Conservation (phyloP, 306 rosid genomes). For the Cucumis sativus region DNA sequence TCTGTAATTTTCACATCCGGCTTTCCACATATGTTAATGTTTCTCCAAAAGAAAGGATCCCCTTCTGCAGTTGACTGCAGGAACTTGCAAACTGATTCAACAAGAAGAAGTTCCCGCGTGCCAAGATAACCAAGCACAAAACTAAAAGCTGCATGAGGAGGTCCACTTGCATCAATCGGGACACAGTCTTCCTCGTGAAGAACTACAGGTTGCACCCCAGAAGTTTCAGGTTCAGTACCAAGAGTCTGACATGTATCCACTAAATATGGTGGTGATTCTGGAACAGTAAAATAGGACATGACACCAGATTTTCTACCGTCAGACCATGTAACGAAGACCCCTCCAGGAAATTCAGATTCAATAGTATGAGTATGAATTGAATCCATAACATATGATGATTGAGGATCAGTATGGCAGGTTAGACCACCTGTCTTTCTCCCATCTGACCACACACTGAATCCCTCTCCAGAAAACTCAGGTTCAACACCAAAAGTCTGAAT, state of each 20-base stretch:
- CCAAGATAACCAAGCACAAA: conserved; percentile 39
- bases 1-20: conserved; percentile 32
- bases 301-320: neutral
- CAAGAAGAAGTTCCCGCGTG: conserved; percentile 47
- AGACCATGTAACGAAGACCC: neutral
- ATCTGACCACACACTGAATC: conserved; percentile 9
- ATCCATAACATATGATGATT: neutral
- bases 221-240: neutral
- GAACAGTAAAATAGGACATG: conserved; percentile 2
- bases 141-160: conserved; percentile 46
- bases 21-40: conserved; percentile 28
- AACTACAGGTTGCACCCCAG: neutral
- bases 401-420: conserved; percentile 7
- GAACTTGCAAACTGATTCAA: conserved; percentile 48
- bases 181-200: neutral
- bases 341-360: neutral
- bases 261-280: neutral
- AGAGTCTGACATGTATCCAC: neutral
- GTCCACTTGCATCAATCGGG: conserved; percentile 15
- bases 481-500: neutral
- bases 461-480: conserved; percentile 1
- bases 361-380: neutral
- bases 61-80: conserved; percentile 26
- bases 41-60: conserved; percentile 57
- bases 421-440: conserved; percentile 5